Evolutionary conservation across 2,329 filamentous ascomycete species (phyloP).

Genomic region (Fusarium subglutinans): DNA sequence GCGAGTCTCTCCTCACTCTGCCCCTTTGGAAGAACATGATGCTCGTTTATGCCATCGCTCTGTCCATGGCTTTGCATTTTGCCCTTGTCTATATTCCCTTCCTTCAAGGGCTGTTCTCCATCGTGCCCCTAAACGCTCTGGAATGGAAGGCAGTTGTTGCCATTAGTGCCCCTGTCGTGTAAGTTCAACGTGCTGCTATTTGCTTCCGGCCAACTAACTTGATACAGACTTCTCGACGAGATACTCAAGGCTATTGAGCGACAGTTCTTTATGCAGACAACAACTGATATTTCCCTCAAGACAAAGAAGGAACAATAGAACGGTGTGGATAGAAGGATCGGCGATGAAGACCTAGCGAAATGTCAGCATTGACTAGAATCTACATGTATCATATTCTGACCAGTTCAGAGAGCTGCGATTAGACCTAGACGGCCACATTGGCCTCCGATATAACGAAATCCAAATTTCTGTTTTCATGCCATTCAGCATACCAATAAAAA

Average conservation of each 20-base stretch:
- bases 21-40: slow-evolving; percentile 99
- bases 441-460: slow-evolving; percentile 22
- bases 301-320: slow-evolving; percentile 64
- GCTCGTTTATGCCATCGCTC: slow-evolving; percentile 90
- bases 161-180: slow-evolving; percentile 94
- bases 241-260: slow-evolving; percentile 81
- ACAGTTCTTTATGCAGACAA: slow-evolving; percentile 68
- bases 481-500: neutral
- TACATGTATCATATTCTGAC: slow-evolving; percentile 41
- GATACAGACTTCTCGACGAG: slow-evolving; percentile 79
- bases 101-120: slow-evolving; percentile 88
- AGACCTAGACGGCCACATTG: slow-evolving; percentile 35
- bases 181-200: slow-evolving; percentile 55
- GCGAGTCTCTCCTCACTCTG: slow-evolving; percentile 90
- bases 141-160: slow-evolving; percentile 93
- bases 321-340: slow-evolving; percentile 24
- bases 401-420: slow-evolving; percentile 28
- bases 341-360: slow-evolving; percentile 21
- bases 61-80: slow-evolving; percentile 96
- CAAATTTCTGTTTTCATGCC: slow-evolving; percentile 16
- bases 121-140: slow-evolving; percentile 82
- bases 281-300: slow-evolving; percentile 50
- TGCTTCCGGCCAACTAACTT: slow-evolving; percentile 36
- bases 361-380: slow-evolving; percentile 44
- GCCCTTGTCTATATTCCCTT: slow-evolving; percentile 91